Percentiles rank a stretch among this genome's conserved stretches.
phyloP scores from a whole-genome alignment of 148 eudicot genomes.

The Camellia japonica region DNA sequence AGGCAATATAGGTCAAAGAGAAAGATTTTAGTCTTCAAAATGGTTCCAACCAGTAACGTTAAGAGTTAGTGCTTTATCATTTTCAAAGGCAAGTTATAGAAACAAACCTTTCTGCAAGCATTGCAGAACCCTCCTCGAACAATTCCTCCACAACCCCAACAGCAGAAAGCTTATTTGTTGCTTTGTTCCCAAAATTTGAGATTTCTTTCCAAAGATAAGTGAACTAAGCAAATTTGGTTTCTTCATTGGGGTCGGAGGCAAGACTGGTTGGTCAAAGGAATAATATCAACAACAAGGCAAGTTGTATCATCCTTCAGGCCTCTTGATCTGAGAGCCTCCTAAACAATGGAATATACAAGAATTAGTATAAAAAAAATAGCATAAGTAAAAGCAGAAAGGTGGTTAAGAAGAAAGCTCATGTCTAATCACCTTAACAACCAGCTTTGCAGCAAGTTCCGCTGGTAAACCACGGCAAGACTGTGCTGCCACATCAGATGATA shows the following conservation, averaged over 20 bases:
- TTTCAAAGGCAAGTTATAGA: not conserved
- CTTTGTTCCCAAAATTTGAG: slow-evolving; percentile 50
- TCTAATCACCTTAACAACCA: slow-evolving; percentile 81
- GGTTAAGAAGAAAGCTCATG: not conserved
- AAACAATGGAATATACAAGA: slow-evolving; percentile 15
- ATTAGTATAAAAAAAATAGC: slow-evolving; percentile 2
- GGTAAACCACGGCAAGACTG: slow-evolving; percentile 91
- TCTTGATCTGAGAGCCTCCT: slow-evolving; percentile 95
- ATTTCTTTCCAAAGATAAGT: slow-evolving; percentile 61
- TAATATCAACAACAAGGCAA: slow-evolving; percentile 95
- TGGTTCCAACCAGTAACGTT: not conserved
- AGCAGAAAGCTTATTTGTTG: slow-evolving; percentile 68
- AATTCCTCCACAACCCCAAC: slow-evolving; percentile 95
- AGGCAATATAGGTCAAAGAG: not conserved
- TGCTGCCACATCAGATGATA: slow-evolving; percentile 84
- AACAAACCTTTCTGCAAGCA: slow-evolving; percentile 88
- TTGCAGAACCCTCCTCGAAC: slow-evolving; percentile 98
- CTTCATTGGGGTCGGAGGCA: slow-evolving; percentile 54
- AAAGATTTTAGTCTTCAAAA: not conserved
- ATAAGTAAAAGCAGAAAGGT: not conserved
- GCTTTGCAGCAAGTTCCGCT: slow-evolving; percentile 95
- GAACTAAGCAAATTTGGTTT: slow-evolving; percentile 62
- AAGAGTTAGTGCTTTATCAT: not conserved
- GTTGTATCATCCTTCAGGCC: slow-evolving; percentile 98
- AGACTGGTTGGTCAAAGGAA: slow-evolving; percentile 66